These are phyloP conservation scores for Ophiosphaerella korrae DNA, from an alignment of 2,329 filamentous ascomycete genomes.

Conservation along the genomic window DNA sequence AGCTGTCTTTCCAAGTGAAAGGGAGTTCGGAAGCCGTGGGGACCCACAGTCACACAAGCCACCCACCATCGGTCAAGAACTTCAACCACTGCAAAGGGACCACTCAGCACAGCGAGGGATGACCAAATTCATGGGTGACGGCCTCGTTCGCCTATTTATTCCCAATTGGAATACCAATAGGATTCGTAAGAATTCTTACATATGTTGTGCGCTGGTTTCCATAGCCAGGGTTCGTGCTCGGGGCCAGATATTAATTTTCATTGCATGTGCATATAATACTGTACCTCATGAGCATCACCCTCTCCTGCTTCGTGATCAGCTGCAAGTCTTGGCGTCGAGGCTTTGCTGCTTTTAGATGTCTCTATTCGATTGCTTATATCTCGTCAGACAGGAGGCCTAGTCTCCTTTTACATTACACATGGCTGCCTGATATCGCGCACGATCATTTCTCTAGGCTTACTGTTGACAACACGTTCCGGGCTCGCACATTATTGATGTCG, in stretches of 20 bases:
- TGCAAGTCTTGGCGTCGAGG: neutral
- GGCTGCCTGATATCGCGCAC: too few species aligned
- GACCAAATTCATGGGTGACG: neutral
- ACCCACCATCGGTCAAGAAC: neutral
- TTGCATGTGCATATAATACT: too few species aligned
- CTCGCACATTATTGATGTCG: too few species aligned
- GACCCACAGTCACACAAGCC: slow-evolving; percentile 5
- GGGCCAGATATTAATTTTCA: neutral
- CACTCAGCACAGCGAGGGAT: neutral
- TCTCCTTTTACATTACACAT: too few species aligned
- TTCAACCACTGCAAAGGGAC: neutral
- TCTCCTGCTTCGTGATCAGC: neutral
- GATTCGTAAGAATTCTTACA: slow-evolving; percentile 6
- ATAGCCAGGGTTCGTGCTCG: slow-evolving; percentile 1
- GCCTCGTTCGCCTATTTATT: neutral
- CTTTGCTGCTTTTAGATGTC: too few species aligned
- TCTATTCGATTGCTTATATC: neutral
- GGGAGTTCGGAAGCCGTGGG: slow-evolving; percentile 2
- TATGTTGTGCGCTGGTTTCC: slow-evolving; percentile 4
- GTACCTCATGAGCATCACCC: neutral
- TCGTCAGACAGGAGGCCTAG: too few species aligned
- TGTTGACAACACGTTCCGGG: too few species aligned
- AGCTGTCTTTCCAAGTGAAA: neutral
- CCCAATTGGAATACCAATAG: slow-evolving; percentile 4
- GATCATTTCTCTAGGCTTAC: too few species aligned